Evolutionary conservation across 257 asterid species (phyloP), one percentile per base, ranked within the genome.

Genomic region (Lantana camara): DNA sequence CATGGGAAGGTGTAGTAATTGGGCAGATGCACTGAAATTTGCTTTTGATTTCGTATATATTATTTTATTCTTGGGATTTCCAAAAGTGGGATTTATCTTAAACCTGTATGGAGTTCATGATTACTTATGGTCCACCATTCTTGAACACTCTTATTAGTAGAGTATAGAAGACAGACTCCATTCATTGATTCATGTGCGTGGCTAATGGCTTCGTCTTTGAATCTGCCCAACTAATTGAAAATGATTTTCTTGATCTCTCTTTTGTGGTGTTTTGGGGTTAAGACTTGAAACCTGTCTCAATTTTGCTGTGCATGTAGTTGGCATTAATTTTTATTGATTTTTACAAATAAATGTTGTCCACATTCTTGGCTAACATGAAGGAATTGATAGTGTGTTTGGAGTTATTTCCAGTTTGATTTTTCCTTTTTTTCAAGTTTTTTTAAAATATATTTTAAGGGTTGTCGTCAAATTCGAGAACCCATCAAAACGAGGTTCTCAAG

Each of bases 1-100:
- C 51, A 72, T 68, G 85, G 69, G 68, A 74, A 69, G 65, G 69
- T 74, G 68, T 64, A 27, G 4, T 27, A 68, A 51, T 53, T 41
- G 17, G 32, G 32, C 5, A 5, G 32, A 27, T 27, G 32, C 32
- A 27, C 32, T 27, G 5, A 53, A 60, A 61, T 27, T 47, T 38
- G 52, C 53, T 42, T 60, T 62, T 48, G 20, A 57, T 60, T 54
- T 56, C 54, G 42, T 57, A 60, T 1, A 38, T 38, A 66, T n/a
- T n/a, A n/a, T n/a, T n/a, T n/a, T n/a, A n/a, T 53, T 67, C 79
- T 77, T 35, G 91, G 79, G 84, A 79, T 79, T 75, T 60, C 57
- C 72, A 61, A 70, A 63, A 66, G 60, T 60, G 46, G 59, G 54
- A 67, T 54, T 67, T 57, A 68, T 64, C 16, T 62, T 46, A 20